Conservation (phyloP, 495 filamentous ascomycete genomes). For the Xylaria acuta region DNA sequence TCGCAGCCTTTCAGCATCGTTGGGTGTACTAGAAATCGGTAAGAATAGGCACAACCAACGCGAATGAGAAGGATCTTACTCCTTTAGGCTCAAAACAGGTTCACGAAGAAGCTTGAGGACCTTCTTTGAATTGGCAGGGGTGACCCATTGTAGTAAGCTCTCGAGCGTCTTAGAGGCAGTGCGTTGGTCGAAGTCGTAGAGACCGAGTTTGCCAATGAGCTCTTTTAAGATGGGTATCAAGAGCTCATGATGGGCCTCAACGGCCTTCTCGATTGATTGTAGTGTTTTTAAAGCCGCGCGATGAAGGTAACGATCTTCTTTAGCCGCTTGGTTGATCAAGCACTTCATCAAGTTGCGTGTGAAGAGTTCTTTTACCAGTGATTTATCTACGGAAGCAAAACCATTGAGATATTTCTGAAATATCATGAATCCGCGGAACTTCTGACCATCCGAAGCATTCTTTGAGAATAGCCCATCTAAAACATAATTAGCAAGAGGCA, state of each 20-base stretch:
- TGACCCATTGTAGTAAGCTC: constrained; percentile 69
- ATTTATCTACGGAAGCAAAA: constrained; percentile 42
- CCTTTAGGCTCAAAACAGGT: constrained; percentile 42
- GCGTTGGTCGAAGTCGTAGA: constrained; percentile 80
- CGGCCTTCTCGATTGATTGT: constrained; percentile 69
- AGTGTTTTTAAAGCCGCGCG: constrained; percentile 75
- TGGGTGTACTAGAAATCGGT: constrained; percentile 30
- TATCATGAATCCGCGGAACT: constrained; percentile 88
- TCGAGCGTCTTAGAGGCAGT: constrained; percentile 91
- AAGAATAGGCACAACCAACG: constrained; percentile 17
- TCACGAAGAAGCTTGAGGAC: constrained; percentile 50
- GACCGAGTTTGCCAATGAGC: constrained; percentile 71
- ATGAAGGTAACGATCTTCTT: constrained; percentile 86
- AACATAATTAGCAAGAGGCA: constrained; percentile 25
- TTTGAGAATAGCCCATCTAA: constrained; percentile 81
- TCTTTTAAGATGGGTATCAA: constrained; percentile 65
- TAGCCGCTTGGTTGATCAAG: constrained; percentile 83
- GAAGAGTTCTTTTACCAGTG: constrained; percentile 60
- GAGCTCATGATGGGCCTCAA: constrained; percentile 66
- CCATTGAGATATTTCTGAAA: constrained; percentile 72
- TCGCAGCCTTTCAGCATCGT: constrained; percentile 52
- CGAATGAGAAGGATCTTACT: constrained; percentile 30
- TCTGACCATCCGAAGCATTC: constrained; percentile 81
- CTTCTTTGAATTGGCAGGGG: constrained; percentile 55
- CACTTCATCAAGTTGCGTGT: constrained; percentile 82